A percentile compares a stretch with the other conserved stretches of the same genome.
These are phyloP conservation scores for Coemansia sp. DNA, from an alignment of 192 early-diverging fungal species.

Conservation along the genomic window DNA sequence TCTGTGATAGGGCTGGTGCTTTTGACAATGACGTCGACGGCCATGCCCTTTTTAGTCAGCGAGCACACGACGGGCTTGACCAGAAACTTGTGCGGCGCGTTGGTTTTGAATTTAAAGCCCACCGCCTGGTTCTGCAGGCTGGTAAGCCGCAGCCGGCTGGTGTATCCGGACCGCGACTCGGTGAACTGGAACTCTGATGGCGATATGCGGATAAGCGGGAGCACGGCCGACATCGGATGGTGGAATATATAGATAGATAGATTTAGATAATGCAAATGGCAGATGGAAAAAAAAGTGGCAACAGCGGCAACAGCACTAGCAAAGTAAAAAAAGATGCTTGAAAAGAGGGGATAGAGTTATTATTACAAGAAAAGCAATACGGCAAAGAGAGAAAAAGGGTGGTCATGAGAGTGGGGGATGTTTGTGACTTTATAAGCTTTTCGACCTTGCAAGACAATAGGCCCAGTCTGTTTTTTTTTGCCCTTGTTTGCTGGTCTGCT, in stretches of 20 bases:
- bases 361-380: too few species aligned
- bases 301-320: background rate
- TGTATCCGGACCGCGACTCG: conserved; percentile 47
- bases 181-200: conserved; percentile 58
- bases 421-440: background rate
- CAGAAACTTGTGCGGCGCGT: conserved; percentile 60
- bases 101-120: conserved; percentile 65
- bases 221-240: conserved; percentile 19
- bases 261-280: conserved; percentile 3
- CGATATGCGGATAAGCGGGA: conserved; percentile 55
- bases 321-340: conserved; percentile 4
- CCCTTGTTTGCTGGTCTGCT: background rate
- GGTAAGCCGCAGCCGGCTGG: conserved; percentile 53
- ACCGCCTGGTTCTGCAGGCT: conserved; percentile 50
- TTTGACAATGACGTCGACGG: conserved; percentile 57
- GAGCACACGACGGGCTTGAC: conserved; percentile 60
- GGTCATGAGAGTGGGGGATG: background rate
- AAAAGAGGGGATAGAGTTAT: too few species aligned
- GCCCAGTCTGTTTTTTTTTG: too few species aligned
- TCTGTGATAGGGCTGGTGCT: conserved; percentile 51
- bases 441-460: too few species aligned
- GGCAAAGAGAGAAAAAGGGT: background rate
- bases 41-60: conserved; percentile 44
- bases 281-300: too few species aligned
- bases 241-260: background rate